phyloP scores from a whole-genome alignment of 495 filamentous ascomycete genomes.

The Apiosordaria backusii region DNA sequence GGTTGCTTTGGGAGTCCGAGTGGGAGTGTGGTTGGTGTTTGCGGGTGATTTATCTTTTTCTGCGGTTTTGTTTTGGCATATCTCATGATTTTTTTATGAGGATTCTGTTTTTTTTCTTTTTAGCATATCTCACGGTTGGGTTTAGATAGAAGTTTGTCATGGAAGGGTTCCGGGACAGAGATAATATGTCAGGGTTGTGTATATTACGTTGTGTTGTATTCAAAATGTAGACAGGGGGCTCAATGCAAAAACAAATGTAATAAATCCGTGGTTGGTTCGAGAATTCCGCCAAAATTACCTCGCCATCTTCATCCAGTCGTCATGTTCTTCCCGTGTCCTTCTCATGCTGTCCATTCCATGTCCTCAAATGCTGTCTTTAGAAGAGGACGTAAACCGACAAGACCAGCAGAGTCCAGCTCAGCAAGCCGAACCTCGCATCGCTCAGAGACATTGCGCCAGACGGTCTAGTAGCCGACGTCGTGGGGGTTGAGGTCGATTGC shows the following conservation, averaged over 20 bases:
- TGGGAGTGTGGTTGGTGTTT: slow-evolving; percentile 1
- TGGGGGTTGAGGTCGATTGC: neutral
- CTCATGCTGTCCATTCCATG: too few species aligned
- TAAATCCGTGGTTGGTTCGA: neutral
- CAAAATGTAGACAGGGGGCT: neutral
- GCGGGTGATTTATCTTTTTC: neutral
- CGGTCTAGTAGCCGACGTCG: neutral
- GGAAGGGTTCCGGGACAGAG: neutral
- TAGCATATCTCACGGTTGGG: neutral
- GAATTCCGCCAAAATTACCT: neutral
- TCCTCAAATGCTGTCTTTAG: neutral
- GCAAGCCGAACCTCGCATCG: neutral
- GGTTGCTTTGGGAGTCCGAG: neutral
- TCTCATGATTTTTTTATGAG: neutral
- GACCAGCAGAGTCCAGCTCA: neutral
- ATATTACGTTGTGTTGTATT: neutral
- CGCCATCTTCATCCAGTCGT: neutral
- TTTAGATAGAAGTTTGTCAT: neutral
- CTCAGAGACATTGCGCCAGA: neutral
- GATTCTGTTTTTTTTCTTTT: neutral
- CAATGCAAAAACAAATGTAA: neutral
- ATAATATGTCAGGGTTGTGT: too few species aligned
- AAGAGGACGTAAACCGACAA: neutral
- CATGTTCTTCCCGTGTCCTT: neutral
- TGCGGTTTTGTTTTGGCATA: neutral